Evolutionary conservation across 306 rosid genomes (phyloP), one percentile per base, ranked within the genome.

Genomic region (Begonia masoniana): DNA sequence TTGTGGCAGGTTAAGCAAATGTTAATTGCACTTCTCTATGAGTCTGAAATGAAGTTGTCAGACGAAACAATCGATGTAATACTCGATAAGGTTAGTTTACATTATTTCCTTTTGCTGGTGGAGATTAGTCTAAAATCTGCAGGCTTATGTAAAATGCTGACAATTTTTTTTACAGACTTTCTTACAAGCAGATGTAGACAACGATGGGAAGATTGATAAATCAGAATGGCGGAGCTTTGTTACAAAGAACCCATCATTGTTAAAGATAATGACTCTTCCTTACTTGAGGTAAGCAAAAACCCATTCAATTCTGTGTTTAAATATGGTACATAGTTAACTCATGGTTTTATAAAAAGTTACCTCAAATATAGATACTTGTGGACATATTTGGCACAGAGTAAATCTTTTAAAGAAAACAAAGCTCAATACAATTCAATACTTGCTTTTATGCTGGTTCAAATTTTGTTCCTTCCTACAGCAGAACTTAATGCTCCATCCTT

Each of bases 241-340:
- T 52, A 45, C 57, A 1, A 55, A 77, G 76, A 86, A 91, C 57
- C 92, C 96, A 1, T 91, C 99, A 19, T 41, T 91, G 6, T 60
- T 91, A 56, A 86, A 86, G 71, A 77, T 91, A 56, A 86, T 86
- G 99, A 91, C 96, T 49, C 82, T 91, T 41, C 92, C 99, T 43
- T 86, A 83, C 59, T 63, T 91, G 21, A 76, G 79, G 97, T 85
- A 3, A 31, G 39, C 9, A 31, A 31, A 31, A 4, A 31, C 39
- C 8, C 7, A 31, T 31, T 31, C 39, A 7, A 31, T 31, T 31
- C 7, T 31, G 9, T 31, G 39, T 31, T 31, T 31, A 31, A 21
- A 21, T 21, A 2, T 21, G 24, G 4, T 21, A 31, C 39, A 31
- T 31, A 7, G 9, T 31, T 31, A 31, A 31, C 39, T 31, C 2